Conservation (phyloP, 2,329 filamentous ascomycete genomes). For the Fusarium pseudocircinatum region DNA sequence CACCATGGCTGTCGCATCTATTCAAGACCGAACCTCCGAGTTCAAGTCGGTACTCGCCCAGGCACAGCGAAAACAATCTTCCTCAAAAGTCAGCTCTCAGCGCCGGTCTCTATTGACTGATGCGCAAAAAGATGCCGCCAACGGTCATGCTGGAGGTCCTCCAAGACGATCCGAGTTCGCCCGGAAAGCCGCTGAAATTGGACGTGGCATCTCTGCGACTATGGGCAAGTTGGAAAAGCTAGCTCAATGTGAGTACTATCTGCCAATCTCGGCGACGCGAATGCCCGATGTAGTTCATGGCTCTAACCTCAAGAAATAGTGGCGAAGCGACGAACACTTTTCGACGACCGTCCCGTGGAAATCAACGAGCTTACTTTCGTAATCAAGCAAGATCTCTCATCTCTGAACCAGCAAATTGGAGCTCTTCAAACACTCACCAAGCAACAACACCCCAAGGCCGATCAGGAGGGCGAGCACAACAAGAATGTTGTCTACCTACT, state of each 20-base stretch:
- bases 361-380: constrained; percentile 97
- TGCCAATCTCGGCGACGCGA: background rate
- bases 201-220: constrained; percentile 87
- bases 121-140: constrained; percentile 72
- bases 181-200: constrained; percentile 89
- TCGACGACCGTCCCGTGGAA: constrained; percentile 95
- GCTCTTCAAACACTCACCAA: constrained; percentile 80
- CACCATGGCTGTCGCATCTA: constrained; percentile 74
- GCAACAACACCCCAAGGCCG: constrained; percentile 76
- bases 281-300: background rate
- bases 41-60: constrained; percentile 92
- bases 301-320: constrained; percentile 58
- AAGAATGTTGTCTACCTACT: constrained; percentile 95
- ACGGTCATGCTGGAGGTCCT: constrained; percentile 57
- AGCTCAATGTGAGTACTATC: constrained; percentile 72
- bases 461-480: constrained; percentile 95
- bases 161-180: constrained; percentile 89
- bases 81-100: constrained; percentile 80
- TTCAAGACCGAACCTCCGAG: constrained; percentile 96
- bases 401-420: constrained; percentile 85
- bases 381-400: constrained; percentile 95
- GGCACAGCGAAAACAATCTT: constrained; percentile 81
- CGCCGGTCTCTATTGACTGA: constrained; percentile 82
- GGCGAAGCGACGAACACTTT: constrained; percentile 95
- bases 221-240: constrained; percentile 96